These are phyloP conservation scores for Starmerella ratchasimensis DNA, from an alignment of 805 yeast species.

Conservation along the genomic window DNA sequence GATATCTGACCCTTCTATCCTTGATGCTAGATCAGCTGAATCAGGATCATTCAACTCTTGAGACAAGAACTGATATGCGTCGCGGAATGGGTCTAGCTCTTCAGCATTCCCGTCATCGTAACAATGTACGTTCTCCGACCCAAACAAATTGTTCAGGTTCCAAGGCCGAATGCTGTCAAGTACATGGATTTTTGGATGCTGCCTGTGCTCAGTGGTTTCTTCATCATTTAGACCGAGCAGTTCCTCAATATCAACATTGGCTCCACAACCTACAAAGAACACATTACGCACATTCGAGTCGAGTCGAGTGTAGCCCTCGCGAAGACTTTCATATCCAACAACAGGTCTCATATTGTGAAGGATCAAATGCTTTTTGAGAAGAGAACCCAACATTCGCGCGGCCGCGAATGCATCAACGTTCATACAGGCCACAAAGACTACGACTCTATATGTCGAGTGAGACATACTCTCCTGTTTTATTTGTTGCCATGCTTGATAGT, in stretches of 20 bases:
- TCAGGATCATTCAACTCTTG: conserved; percentile 22
- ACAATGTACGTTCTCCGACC: conserved; percentile 59
- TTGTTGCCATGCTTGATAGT: conserved; percentile 50
- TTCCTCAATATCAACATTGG: conserved; percentile 68
- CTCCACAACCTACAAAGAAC: conserved; percentile 82
- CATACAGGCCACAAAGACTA: conserved; percentile 77
- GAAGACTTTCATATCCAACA: conserved; percentile 72
- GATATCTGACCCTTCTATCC: conserved; percentile 9
- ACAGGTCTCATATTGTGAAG: conserved; percentile 86
- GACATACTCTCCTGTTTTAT: conserved; percentile 62
- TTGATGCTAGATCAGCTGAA: no score
- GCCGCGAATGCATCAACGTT: conserved; percentile 89
- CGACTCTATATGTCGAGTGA: conserved; percentile 83
- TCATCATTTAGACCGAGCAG: conserved; percentile 29
- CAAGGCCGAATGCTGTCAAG: conserved; percentile 93
- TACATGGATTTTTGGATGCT: conserved; percentile 48
- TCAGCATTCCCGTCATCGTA: conserved; percentile 76
- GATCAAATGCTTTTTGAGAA: conserved; percentile 67
- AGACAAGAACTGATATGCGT: conserved; percentile 40
- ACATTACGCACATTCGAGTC: conserved; percentile 69
- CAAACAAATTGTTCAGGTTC: conserved; percentile 87
- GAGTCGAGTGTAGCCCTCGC: conserved; percentile 43
- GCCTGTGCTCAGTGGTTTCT: conserved; percentile 12
- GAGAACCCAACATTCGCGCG: conserved; percentile 54
- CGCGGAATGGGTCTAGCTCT: conserved; percentile 40